These are phyloP conservation scores for Penicillium bovifimosum DNA, from an alignment of 495 filamentous ascomycete genomes.

Conservation along the genomic window DNA sequence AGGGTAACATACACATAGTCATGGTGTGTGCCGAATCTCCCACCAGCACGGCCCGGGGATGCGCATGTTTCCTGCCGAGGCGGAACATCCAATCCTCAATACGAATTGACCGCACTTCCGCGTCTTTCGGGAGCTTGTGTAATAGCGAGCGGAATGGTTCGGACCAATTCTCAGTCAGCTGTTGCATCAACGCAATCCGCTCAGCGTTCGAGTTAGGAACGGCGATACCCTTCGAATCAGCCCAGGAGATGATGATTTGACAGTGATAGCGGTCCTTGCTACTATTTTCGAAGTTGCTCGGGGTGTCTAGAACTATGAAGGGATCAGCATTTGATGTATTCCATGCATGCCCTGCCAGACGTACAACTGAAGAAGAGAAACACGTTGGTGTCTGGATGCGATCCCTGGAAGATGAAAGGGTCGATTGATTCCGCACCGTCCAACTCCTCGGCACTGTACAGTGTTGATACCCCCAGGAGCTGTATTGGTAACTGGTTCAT, in stretches of 20 bases:
- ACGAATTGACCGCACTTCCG: slow-evolving; percentile 44
- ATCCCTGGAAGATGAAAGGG: slow-evolving; percentile 57
- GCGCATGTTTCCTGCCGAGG: slow-evolving; percentile 19
- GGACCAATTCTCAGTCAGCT: slow-evolving; percentile 47
- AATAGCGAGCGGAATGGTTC: slow-evolving; percentile 50
- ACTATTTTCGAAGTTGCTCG: slow-evolving; percentile 37
- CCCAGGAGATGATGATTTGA: slow-evolving; percentile 53
- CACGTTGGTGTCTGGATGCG: slow-evolving; percentile 49
- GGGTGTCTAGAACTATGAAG: slow-evolving; percentile 41
- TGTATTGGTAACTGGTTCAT: slow-evolving; percentile 44
- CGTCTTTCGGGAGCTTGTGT: slow-evolving; percentile 39
- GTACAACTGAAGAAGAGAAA: slow-evolving; percentile 52
- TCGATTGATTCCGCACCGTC: slow-evolving; percentile 45
- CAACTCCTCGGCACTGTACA: slow-evolving; percentile 36
- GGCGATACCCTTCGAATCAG: slow-evolving; percentile 34
- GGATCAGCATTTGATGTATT: neutral
- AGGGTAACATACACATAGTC: slow-evolving; percentile 46
- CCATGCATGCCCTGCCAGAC: neutral
- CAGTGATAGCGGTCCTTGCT: slow-evolving; percentile 35
- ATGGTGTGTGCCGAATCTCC: slow-evolving; percentile 54
- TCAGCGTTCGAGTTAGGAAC: slow-evolving; percentile 38
- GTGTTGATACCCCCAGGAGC: slow-evolving; percentile 41
- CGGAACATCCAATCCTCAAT: slow-evolving; percentile 52
- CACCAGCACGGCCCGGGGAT: slow-evolving; percentile 41
- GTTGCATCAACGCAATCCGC: slow-evolving; percentile 47